phyloP scores from a whole-genome alignment of 2,329 filamentous ascomycete genomes.

The Aspergillus versicolor region DNA sequence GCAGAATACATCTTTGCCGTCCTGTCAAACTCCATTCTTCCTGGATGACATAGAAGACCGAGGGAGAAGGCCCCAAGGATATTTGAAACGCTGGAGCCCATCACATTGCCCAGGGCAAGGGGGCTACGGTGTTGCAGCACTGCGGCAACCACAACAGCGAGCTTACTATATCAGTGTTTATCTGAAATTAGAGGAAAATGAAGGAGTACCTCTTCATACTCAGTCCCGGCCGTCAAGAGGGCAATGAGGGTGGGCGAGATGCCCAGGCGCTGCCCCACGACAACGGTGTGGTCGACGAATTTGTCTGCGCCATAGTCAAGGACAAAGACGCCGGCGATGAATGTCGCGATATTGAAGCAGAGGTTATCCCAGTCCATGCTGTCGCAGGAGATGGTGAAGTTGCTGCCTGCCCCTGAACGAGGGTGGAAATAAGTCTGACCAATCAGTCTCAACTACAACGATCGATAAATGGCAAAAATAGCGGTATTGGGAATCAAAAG shows the following conservation, averaged over 20 bases:
- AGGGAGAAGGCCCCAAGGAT: constrained; percentile 57
- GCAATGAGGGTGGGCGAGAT: constrained; percentile 51
- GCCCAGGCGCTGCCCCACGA: constrained; percentile 45
- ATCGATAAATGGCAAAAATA: too few species aligned
- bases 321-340: constrained; percentile 49
- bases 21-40: constrained; percentile 43
- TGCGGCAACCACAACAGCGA: constrained; percentile 51
- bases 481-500: too few species aligned
- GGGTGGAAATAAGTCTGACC: too few species aligned
- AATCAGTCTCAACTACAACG: too few species aligned
- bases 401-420: too few species aligned
- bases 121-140: constrained; percentile 48
- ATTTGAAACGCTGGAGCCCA: constrained; percentile 57
- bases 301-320: constrained; percentile 55
- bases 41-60: constrained; percentile 47
- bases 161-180: constrained; percentile 27
- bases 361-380: constrained; percentile 31
- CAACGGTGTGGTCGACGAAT: constrained; percentile 53
- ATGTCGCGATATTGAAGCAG: constrained; percentile 36
- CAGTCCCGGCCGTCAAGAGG: constrained; percentile 54
- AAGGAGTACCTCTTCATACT: constrained; percentile 54
- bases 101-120: constrained; percentile 54
- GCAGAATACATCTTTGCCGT: constrained; percentile 51
- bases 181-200: background rate
- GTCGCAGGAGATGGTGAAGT: background rate